Conservation (phyloP, 257 asterid species). For the Solanum piurae region DNA sequence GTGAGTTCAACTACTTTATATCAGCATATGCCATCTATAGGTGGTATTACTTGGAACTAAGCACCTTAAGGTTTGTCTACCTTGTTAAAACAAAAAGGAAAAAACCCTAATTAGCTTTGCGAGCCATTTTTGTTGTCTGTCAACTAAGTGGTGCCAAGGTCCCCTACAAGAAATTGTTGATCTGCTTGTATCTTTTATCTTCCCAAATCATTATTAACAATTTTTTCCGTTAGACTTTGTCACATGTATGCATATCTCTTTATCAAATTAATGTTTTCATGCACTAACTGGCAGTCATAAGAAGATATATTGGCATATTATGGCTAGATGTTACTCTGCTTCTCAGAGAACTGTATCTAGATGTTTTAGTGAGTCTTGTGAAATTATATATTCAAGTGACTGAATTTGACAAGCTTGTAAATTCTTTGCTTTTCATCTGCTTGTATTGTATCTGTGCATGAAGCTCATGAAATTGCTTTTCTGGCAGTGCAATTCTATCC, state of each 20-base stretch:
- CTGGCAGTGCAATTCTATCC: slow-evolving; percentile 54
- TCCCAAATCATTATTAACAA: neutral
- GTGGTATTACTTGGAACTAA: neutral
- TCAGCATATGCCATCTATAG: neutral
- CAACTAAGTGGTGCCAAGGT: neutral
- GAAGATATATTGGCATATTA: neutral
- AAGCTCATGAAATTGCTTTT: slow-evolving; percentile 16
- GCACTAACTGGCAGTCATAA: neutral
- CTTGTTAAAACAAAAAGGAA: neutral
- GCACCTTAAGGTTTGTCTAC: neutral
- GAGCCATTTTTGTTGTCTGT: neutral
- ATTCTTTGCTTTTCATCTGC: neutral
- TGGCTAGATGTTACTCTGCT: neutral
- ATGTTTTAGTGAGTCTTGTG: neutral
- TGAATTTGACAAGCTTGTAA: neutral
- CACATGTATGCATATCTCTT: neutral
- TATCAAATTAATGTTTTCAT: neutral
- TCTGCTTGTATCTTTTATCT: neutral
- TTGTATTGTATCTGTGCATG: neutral
- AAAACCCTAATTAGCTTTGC: neutral
- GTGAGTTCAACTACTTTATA: slow-evolving; percentile 17
- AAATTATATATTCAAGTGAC: neutral
- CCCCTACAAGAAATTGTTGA: neutral
- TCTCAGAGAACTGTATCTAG: neutral
- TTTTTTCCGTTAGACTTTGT: neutral